Evolutionary conservation across 495 filamentous ascomycete species (phyloP), one percentile per base, ranked within the genome.

Genomic region (Hyphodiscus hymeniophilus): DNA sequence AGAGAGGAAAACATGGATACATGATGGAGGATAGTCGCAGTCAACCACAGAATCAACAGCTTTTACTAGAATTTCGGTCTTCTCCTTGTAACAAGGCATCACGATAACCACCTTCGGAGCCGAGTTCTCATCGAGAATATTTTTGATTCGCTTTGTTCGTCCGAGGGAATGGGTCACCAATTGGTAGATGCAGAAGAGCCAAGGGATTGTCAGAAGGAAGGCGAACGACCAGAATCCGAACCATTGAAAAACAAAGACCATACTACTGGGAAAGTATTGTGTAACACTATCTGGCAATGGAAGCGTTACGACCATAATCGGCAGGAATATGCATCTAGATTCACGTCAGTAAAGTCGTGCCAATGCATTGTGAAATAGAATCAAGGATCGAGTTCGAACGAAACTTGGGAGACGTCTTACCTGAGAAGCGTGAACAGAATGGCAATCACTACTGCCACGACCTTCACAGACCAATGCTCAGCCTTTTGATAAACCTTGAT

Each of bases 171-270:
- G 83, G 7, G 87, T 95, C 40, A 95, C 81, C 12, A 95, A 77
- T 54, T 89, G 80, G 60, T 92, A 94, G 36, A 96, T 76, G 63
- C 91, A 96, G 57, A 95, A 85, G 3, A 95, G 74, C 89, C 90
- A 97, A 2, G 92, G 92, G 7, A 95, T 72, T 1, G 82, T 85
- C 26, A 98, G 66, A 11, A 97, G 76, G 42, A 73, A 79, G 0
- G 91, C 81, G 57, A 98, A 98, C n/a, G 86, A 76, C 80, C 85
- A 95, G 60, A 98, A 96, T 3, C 89, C 91, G 55, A 96, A 96
- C 88, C 88, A 94, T 61, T 96, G 92, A 15, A 97, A 74, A 39
- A 84, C 70, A 16, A 52, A 60, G 32, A 89, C 82, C 69, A 92
- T 73, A 2, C 51, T 20, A 5, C 56, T 20, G 1, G 92, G 91